These are phyloP conservation scores for Globisporangium emineosum DNA, from an alignment of 352 stramenopile species.

Conservation along the genomic window DNA sequence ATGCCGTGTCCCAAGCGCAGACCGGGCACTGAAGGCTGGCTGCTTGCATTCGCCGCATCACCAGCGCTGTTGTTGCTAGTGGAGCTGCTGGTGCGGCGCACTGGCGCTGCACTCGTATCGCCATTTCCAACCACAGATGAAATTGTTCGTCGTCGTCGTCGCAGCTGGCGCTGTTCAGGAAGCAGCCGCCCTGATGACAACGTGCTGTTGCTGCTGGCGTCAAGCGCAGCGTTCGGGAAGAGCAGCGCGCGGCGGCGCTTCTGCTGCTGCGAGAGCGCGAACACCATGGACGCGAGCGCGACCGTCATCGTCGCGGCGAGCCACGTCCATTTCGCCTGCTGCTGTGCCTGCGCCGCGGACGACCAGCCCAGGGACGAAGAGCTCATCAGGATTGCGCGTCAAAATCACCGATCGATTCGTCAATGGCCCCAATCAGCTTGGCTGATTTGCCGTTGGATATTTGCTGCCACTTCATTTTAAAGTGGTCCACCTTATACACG, in stretches of 20 bases:
- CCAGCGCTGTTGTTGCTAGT: not conserved
- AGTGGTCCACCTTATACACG: no score
- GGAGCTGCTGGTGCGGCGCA: not conserved
- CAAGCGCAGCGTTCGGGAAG: not conserved
- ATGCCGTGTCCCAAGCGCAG: constrained; percentile 29
- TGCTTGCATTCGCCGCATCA: not conserved
- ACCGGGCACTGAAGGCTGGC: constrained; percentile 7
- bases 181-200: not conserved
- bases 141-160: constrained; percentile 5
- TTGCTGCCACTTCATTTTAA: no score
- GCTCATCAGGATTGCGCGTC: constrained; percentile 9
- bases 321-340: constrained; percentile 25
- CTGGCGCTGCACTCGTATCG: not conserved
- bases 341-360: constrained; percentile 1
- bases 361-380: constrained; percentile 9
- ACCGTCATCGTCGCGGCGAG: constrained; percentile 26
- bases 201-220: not conserved
- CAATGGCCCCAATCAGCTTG: not conserved
- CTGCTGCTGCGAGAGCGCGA: constrained; percentile 26
- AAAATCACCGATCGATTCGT: not conserved
- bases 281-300: constrained; percentile 28
- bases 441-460: constrained; percentile 2
- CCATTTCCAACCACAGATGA: not conserved
- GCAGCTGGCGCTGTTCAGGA: constrained; percentile 6
- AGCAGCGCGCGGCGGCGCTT: constrained; percentile 19